These are phyloP conservation scores for Crithidia mellificae DNA, from an alignment of 208 protist species.

Conservation along the genomic window DNA sequence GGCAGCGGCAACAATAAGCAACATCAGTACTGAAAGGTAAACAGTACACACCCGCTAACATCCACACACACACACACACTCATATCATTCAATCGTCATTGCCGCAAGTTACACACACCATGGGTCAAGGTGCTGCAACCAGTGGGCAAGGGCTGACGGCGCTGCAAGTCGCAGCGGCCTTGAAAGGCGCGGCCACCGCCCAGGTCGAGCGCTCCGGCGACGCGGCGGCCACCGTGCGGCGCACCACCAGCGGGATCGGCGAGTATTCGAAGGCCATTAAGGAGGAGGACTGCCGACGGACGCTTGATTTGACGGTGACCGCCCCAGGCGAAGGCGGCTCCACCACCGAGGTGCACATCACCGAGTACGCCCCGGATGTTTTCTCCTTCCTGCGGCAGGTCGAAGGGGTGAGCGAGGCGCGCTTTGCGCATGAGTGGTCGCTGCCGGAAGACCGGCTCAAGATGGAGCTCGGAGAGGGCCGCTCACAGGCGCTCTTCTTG, in stretches of 20 bases:
- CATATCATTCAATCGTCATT: not conserved
- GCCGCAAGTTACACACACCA: conserved; percentile 1
- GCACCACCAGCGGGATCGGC: conserved; percentile 20
- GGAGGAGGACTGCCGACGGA: conserved; percentile 31
- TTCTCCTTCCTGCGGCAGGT: conserved; percentile 67
- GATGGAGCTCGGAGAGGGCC: conserved; percentile 74
- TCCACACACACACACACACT: not conserved
- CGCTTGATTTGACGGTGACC: conserved; percentile 28
- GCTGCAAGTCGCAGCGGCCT: conserved; percentile 59
- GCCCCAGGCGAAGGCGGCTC: conserved; percentile 7
- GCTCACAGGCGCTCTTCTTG: conserved; percentile 84
- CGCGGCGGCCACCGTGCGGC: conserved; percentile 4
- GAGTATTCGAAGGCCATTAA: conserved; percentile 20
- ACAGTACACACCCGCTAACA: too few species aligned
- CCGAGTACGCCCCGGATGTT: conserved; percentile 74
- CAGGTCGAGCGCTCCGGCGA: conserved; percentile 33
- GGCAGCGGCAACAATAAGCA: too few species aligned
- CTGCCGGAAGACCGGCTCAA: conserved; percentile 56
- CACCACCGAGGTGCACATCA: conserved; percentile 41
- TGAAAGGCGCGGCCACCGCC: conserved; percentile 28
- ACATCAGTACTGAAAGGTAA: too few species aligned
- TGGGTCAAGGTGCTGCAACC: conserved; percentile 58
- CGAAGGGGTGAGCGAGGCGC: conserved; percentile 46
- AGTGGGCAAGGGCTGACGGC: conserved; percentile 73
- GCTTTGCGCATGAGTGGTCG: conserved; percentile 75